These are phyloP conservation scores for Crithidia sp. DNA, from an alignment of 208 protist species.

Conservation along the genomic window DNA sequence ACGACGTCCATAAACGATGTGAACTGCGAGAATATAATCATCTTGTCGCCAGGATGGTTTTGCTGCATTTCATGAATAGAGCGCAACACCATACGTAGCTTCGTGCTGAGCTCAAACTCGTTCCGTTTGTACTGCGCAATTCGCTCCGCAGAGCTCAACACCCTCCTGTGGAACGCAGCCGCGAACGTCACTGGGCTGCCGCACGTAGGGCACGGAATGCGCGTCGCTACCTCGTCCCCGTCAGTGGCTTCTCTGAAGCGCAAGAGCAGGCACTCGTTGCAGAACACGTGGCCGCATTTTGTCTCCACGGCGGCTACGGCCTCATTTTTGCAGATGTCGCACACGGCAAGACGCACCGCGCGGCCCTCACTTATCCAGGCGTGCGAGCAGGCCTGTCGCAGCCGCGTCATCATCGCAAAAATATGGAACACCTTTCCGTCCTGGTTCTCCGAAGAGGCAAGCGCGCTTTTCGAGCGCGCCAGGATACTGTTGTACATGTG, in stretches of 20 bases:
- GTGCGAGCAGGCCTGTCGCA: constrained; percentile 94
- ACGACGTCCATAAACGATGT: constrained; percentile 97
- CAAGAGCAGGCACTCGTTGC: constrained; percentile 82
- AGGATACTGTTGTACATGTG: constrained; percentile 90
- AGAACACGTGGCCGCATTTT: constrained; percentile 89
- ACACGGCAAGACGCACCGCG: constrained; percentile 68
- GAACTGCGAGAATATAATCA: constrained; percentile 98
- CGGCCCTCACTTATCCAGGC: constrained; percentile 83
- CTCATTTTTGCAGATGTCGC: constrained; percentile 83
- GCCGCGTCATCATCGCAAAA: constrained; percentile 94
- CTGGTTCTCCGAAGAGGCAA: constrained; percentile 66
- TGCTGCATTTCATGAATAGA: constrained; percentile 72
- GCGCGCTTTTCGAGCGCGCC: constrained; percentile 68
- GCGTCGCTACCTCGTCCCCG: constrained; percentile 66
- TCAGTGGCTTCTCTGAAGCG: constrained; percentile 81
- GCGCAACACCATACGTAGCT: constrained; percentile 83
- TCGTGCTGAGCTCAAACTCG: constrained; percentile 84
- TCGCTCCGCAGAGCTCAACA: constrained; percentile 62
- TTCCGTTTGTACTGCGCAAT: constrained; percentile 76
- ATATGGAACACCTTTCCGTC: constrained; percentile 82
- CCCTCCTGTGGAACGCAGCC: constrained; percentile 66
- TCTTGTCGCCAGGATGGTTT: constrained; percentile 88
- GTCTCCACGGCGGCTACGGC: constrained; percentile 54
- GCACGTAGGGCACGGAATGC: constrained; percentile 74
- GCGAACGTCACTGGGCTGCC: constrained; percentile 47